Conservation (phyloP, 2,329 filamentous ascomycete genomes). For the Verticillium longisporum region DNA sequence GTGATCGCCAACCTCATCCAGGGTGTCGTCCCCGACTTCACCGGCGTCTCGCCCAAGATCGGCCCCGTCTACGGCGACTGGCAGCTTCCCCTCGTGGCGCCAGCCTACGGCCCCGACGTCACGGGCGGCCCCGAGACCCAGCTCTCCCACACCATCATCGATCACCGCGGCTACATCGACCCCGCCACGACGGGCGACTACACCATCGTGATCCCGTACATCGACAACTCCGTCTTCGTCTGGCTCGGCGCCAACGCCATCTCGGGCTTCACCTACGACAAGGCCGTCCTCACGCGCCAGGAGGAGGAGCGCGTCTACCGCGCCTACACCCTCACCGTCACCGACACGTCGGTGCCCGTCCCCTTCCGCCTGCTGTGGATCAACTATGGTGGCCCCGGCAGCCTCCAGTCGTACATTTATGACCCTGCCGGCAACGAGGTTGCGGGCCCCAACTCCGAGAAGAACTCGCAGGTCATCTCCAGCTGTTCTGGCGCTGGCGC, state of each 20-base stretch:
- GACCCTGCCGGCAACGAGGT: neutral
- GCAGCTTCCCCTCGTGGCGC: neutral
- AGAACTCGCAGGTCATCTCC: neutral
- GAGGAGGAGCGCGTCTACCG: neutral
- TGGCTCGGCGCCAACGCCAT: slow-evolving; percentile 1
- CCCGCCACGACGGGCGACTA: neutral
- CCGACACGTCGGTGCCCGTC: neutral
- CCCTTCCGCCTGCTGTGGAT: slow-evolving; percentile 5
- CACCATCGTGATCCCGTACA: neutral
- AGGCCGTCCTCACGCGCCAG: neutral
- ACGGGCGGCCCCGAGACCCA: neutral
- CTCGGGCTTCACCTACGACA: neutral
- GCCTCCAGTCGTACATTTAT: neutral
- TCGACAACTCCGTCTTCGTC: slow-evolving; percentile 2
- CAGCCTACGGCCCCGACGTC: neutral
- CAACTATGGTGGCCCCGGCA: slow-evolving; percentile 1
- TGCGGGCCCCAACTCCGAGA: neutral
- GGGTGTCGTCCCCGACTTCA: neutral
- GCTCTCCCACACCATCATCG: neutral
- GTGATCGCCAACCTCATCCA: neutral
- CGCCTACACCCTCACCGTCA: neutral
- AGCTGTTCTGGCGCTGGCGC: neutral
- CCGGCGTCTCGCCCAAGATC: neutral
- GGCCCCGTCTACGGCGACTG: neutral
- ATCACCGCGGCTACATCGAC: slow-evolving; percentile 5